Percentiles rank a stretch among this genome's conserved stretches.
These are phyloP conservation scores for Uronychia binucleata DNA, from an alignment of 73 alveolate genomes.

Conservation along the genomic window DNA sequence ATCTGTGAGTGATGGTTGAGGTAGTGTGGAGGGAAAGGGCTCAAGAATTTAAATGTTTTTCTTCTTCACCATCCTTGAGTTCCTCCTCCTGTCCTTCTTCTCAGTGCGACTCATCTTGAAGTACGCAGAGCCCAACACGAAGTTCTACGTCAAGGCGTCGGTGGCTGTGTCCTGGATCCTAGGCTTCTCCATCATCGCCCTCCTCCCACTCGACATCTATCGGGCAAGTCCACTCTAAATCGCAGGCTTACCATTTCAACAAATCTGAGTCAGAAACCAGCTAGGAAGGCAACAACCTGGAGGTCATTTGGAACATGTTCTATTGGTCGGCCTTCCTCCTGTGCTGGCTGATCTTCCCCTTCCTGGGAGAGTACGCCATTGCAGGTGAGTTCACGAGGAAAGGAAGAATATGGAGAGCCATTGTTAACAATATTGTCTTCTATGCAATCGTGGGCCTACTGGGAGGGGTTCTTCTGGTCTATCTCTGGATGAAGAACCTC, in stretches of 20 bases:
- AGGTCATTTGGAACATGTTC: constrained; percentile 32
- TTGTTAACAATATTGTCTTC: constrained; percentile 27
- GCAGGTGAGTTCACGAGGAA: constrained; percentile 53
- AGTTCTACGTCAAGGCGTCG: neutral
- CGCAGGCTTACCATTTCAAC: neutral
- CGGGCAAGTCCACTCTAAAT: constrained; percentile 6
- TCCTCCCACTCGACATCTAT: constrained; percentile 48
- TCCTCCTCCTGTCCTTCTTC: neutral
- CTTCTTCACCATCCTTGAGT: neutral
- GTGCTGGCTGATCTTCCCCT: constrained; percentile 47
- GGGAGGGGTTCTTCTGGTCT: constrained; percentile 17
- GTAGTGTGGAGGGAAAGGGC: no score
- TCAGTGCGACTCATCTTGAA: neutral
- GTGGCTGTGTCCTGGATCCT: constrained; percentile 9
- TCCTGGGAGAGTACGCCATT: constrained; percentile 39
- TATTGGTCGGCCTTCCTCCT: constrained; percentile 45
- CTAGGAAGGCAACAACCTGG: neutral
- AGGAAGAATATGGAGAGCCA: constrained; percentile 15
- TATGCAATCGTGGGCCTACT: constrained; percentile 20
- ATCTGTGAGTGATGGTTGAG: no score
- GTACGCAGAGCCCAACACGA: neutral
- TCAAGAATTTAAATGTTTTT: neutral
- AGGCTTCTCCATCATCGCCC: constrained; percentile 57
- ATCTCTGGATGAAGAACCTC: constrained; percentile 31
- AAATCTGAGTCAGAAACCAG: constrained; percentile 1